phyloP scores from a whole-genome alignment of 2,329 filamentous ascomycete genomes.

The Neonectria hederae region DNA sequence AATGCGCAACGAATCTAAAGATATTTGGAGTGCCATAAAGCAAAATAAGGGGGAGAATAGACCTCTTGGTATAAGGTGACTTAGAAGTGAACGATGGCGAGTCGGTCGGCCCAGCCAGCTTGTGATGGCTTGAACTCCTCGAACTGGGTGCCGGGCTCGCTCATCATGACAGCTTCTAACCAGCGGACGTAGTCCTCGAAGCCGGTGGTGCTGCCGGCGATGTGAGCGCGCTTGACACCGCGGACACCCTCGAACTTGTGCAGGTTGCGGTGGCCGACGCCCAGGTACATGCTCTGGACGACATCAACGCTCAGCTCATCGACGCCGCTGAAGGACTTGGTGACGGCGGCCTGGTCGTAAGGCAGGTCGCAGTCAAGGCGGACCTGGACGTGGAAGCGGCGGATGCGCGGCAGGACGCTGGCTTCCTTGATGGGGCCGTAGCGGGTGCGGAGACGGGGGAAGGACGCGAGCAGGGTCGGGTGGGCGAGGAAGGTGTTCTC shows the following conservation, averaged over 20 bases:
- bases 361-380: constrained; percentile 53
- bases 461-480: constrained; percentile 50
- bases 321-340: constrained; percentile 48
- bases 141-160: constrained; percentile 33
- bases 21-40: background rate
- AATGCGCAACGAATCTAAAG: background rate
- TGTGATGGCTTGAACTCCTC: constrained; percentile 35
- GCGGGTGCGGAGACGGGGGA: constrained; percentile 51
- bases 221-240: constrained; percentile 48
- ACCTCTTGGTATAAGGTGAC: background rate
- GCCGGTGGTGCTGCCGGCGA: constrained; percentile 52
- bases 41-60: background rate
- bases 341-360: constrained; percentile 44
- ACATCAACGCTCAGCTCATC: constrained; percentile 54
- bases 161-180: constrained; percentile 52
- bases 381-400: constrained; percentile 51
- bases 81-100: constrained; percentile 38
- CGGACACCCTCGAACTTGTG: constrained; percentile 54
- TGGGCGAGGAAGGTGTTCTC: constrained; percentile 57
- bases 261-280: constrained; percentile 50
- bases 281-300: constrained; percentile 51
- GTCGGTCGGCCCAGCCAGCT: constrained; percentile 36
- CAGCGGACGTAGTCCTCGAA: constrained; percentile 55
- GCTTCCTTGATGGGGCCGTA: constrained; percentile 46
- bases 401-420: constrained; percentile 46